Conservation (phyloP, 1,284 basidiomycete species). For the Xerocomus amazonicus region DNA sequence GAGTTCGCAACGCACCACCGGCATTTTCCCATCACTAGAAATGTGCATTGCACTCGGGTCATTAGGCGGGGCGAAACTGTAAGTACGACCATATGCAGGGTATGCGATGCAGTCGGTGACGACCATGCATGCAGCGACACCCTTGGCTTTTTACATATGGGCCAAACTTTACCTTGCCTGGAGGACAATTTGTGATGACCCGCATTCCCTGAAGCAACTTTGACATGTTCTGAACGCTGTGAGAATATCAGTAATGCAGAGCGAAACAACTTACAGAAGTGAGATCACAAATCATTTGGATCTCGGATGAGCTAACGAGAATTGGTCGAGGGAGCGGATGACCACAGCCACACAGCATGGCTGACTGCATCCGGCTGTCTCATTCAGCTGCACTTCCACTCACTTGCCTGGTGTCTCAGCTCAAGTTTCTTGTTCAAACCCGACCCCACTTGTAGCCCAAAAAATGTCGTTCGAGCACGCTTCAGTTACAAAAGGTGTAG, state of each 20-base stretch:
- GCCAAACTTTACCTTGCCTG: neutral
- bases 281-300: no score
- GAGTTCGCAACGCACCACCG: neutral
- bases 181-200: neutral
- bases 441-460: neutral
- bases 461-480: slow-evolving; percentile 77
- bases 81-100: neutral
- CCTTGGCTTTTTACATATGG: neutral
- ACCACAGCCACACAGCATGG: slow-evolving; percentile 12
- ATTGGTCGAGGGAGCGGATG: no score
- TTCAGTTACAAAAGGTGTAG: slow-evolving; percentile 69
- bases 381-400: neutral
- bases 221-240: neutral
- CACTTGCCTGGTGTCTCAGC: neutral
- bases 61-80: neutral
- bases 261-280: no score
- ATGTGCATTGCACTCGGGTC: neutral
- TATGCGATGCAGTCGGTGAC: neutral
- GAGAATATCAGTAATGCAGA: neutral
- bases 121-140: neutral
- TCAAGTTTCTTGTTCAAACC: neutral
- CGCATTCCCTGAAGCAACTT: neutral
- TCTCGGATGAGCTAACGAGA: neutral
- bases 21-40: slow-evolving; percentile 2
- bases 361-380: neutral